Evolutionary conservation across 2,329 filamentous ascomycete genomes (phyloP), one percentile per base, ranked within the genome.

Genomic region (Colletotrichum destructivum): DNA sequence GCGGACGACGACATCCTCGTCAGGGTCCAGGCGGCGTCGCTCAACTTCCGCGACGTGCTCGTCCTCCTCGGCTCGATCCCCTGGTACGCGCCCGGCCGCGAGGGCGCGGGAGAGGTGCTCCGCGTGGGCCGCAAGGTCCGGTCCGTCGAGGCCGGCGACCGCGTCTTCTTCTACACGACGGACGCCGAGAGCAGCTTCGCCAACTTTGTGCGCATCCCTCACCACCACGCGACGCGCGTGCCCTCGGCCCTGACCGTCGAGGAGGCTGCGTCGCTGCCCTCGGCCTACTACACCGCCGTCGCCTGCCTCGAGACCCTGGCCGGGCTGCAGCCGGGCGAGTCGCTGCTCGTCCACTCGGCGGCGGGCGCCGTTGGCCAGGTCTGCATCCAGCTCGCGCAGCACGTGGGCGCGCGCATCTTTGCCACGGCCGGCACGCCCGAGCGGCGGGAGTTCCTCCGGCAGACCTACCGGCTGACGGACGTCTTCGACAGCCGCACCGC

Each of bases 361-460:
- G 77, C 80, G 3, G 82, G 80, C 0, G 80, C 78, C 21, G 79
- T 83, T 3, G 83, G 82, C 2, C 82, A 83, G 69, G 81, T 80
- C 1, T 82, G 81, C 49, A 81, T 84, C 42, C 76, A 77, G 67
- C 70, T 84, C 8, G 80, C 81, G 0, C 80, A 81, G 52, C 78
- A 79, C 77, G 64, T 79, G 13, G 82, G 80, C 0, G 82, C 83
- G 2, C 77, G 82, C 4, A 76, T 88, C 1, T 86, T 82, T 69
- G 81, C 78, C 1, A 86, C 86, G 0, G 84, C 78, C 23, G 75
- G 78, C 8, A 75, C 75, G 2, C 38, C 73, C 2, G 77, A 76
- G 11, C 81, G 83, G 72, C 73, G 71, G 3, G 59, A 76, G 18
- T 62, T 78, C 0, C 54, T 83, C 7, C 76, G 71, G n/a, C 69